Conservation (phyloP, 371 early-diverging fungal species). For the Circinella minor region DNA sequence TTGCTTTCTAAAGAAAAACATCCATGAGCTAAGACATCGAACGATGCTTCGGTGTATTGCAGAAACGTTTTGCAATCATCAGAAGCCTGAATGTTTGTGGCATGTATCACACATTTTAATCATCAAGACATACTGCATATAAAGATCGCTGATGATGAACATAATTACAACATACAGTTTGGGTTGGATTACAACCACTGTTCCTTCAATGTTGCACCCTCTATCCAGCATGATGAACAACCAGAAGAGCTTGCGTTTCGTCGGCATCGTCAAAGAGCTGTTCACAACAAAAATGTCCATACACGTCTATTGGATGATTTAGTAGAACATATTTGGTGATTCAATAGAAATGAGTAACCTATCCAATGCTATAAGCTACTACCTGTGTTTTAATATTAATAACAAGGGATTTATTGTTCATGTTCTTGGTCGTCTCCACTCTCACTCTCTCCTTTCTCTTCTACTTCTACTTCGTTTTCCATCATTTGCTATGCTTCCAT, state of each 20-base stretch:
- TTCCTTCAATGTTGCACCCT: background rate
- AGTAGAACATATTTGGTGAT: background rate
- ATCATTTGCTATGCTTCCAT: background rate
- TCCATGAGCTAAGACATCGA: slow-evolving; percentile 1
- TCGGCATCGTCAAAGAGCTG: background rate
- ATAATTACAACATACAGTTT: background rate
- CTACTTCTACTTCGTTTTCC: background rate
- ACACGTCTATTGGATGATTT: background rate
- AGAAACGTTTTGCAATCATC: slow-evolving; percentile 1
- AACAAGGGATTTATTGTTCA: background rate
- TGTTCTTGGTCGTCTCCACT: background rate
- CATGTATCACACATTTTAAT: background rate
- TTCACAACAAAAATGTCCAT: background rate
- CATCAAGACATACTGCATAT: background rate
- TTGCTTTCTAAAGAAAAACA: too few species aligned
- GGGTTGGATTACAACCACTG: background rate
- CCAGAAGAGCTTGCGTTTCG: background rate
- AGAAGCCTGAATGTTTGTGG: background rate
- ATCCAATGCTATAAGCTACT: background rate
- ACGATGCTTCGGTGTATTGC: slow-evolving; percentile 4
- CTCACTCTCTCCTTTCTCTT: background rate
- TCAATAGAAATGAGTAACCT: background rate
- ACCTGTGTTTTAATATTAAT: background rate
- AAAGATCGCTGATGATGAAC: background rate
- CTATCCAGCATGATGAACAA: background rate